These are phyloP conservation scores for Fusarium incarnatum DNA, from an alignment of 2,329 filamentous ascomycete species.

Conservation along the genomic window DNA sequence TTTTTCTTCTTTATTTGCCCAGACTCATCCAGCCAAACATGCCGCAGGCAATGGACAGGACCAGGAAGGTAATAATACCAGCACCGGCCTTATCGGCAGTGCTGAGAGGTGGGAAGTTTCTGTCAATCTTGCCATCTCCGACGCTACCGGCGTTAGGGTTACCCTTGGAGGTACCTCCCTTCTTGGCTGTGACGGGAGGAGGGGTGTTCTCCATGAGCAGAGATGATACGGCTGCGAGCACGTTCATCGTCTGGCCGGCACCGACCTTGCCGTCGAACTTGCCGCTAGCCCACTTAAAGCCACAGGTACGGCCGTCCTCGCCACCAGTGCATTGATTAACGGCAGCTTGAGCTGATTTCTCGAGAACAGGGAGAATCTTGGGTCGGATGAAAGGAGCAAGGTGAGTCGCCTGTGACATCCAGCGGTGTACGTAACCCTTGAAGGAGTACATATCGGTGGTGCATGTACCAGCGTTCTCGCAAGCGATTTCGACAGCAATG, in stretches of 20 bases:
- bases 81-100: constrained; percentile 61
- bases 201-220: constrained; percentile 59
- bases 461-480: constrained; percentile 67
- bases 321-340: constrained; percentile 67
- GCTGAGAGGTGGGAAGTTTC: constrained; percentile 52
- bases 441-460: constrained; percentile 73
- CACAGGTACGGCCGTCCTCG: constrained; percentile 61
- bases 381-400: constrained; percentile 65
- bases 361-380: constrained; percentile 63
- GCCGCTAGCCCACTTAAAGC: constrained; percentile 65
- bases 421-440: constrained; percentile 70
- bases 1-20: constrained; percentile 44
- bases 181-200: constrained; percentile 58
- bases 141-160: constrained; percentile 57
- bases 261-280: constrained; percentile 66
- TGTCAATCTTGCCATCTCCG: constrained; percentile 51
- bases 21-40: constrained; percentile 64
- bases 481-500: constrained; percentile 71
- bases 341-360: constrained; percentile 64
- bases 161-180: constrained; percentile 64
- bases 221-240: constrained; percentile 65
- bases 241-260: constrained; percentile 71
- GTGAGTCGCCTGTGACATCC: constrained; percentile 65
- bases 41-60: constrained; percentile 55
- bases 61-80: constrained; percentile 59